phyloP scores from a whole-genome alignment of 148 eudicot genomes.

The Hydrangea macrophylla region DNA sequence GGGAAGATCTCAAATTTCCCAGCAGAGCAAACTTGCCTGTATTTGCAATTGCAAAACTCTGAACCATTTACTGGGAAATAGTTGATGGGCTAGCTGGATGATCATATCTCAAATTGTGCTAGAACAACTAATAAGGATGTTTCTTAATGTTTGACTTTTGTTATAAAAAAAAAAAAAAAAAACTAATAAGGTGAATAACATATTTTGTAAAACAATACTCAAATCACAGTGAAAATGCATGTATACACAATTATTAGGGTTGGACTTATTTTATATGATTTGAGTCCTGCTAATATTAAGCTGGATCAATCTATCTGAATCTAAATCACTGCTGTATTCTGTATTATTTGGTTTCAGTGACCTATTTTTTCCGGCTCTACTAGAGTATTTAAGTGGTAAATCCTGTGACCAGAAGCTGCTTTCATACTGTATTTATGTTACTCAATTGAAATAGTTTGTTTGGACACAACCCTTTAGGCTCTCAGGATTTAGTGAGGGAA shows the following conservation, averaged over 20 bases:
- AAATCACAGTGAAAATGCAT: background rate
- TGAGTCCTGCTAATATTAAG: too few species aligned
- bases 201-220: background rate
- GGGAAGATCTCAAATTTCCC: constrained; percentile 80
- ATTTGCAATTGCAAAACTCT: constrained; percentile 81
- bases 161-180: too few species aligned
- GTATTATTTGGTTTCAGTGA: background rate
- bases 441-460: too few species aligned
- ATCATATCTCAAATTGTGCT: too few species aligned
- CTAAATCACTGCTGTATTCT: too few species aligned
- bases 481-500: too few species aligned
- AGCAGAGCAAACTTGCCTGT: constrained; percentile 54
- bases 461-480: too few species aligned
- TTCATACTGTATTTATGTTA: background rate
- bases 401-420: background rate
- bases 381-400: background rate
- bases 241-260: background rate
- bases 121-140: too few species aligned
- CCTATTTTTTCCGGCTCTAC: background rate
- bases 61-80: constrained; percentile 5
- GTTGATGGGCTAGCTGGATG: background rate
- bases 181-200: background rate
- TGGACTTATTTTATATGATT: background rate
- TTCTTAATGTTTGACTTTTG: too few species aligned
- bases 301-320: too few species aligned